Evolutionary conservation across 371 early-diverging fungal species (phyloP), one percentile per base, ranked within the genome.

Genomic region (Ecytonucleospora hepatopenaei): DNA sequence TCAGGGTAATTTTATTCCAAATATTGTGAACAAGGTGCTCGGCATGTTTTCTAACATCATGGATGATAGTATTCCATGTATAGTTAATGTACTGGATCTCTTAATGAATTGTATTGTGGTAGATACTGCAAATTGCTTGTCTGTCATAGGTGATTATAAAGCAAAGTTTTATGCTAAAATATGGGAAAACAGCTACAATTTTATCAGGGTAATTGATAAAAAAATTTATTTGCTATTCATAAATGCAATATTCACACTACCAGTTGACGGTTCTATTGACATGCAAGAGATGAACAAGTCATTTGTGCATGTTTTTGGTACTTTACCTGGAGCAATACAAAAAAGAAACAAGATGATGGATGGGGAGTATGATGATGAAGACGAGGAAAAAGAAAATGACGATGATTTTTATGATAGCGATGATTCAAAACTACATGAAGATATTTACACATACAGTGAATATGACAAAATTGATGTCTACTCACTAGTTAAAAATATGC

Each of bases 191-290:
- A 57, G 31, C 16, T 72, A 62, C 27, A 60, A 62, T 28, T 79
- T 79, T 61, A 69, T 57, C 31, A 40, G 81, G 46, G 79, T 81
- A 16, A 74, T 78, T 64, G 81, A 81, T 67, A 77, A 79, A 48
- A 81, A 81, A 63, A 59, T 75, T n/a, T 72, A 69, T 21, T 53
- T 78, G 0, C 61, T 77, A 21, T 80, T 77, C 65, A 48, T 75
- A 16, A 76, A 77, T 12, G 55, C 51, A 28, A 30, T 77, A 1
- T 67, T 68, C 46, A 56, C 35, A 19, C 56, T 72, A 24, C 27
- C 31, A 4, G 35, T 28, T 21, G 47, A 54, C 2, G 60, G 49
- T 15, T 5, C 4, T 28, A 21, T 74, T 17, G 56, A 66, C 4
- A n/a, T 48, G 3, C 26, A 64, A 62, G 40, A 66, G 27, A 27